These are phyloP conservation scores for Coniochaeta sp. DNA, from an alignment of 2,329 filamentous ascomycete genomes.

Conservation along the genomic window DNA sequence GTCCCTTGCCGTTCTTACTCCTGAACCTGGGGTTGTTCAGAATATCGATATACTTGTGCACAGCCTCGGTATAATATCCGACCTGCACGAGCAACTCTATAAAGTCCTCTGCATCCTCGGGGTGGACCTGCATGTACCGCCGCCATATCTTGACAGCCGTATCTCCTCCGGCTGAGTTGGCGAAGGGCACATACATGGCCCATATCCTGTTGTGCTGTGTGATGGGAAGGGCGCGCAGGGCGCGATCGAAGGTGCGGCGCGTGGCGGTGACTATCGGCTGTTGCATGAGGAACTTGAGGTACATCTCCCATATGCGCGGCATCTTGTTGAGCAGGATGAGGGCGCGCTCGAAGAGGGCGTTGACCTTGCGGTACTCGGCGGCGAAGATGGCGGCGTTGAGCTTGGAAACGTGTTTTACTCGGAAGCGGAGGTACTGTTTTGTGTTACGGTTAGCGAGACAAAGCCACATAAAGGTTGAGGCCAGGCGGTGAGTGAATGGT, in stretches of 20 bases:
- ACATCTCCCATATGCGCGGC: slow-evolving; percentile 98
- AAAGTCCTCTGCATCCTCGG: slow-evolving; percentile 91
- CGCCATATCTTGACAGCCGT: slow-evolving; percentile 93
- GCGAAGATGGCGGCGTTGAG: slow-evolving; percentile 77
- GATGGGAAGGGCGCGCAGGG: slow-evolving; percentile 82
- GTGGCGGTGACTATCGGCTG: slow-evolving; percentile 89
- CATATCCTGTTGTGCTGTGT: slow-evolving; percentile 96
- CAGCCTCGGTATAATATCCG: slow-evolving; percentile 82
- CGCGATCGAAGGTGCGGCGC: slow-evolving; percentile 83
- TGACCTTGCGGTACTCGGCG: slow-evolving; percentile 85
- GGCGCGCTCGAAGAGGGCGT: slow-evolving; percentile 86
- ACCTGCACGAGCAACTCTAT: slow-evolving; percentile 81
- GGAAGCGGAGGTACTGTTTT: slow-evolving; percentile 71
- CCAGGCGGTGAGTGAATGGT: slow-evolving; percentile 1
- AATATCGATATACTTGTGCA: slow-evolving; percentile 84
- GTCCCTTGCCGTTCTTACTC: slow-evolving; percentile 89
- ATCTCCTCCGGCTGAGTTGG: slow-evolving; percentile 80
- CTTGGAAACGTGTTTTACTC: slow-evolving; percentile 71
- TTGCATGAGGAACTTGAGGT: slow-evolving; percentile 79
- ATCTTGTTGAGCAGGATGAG: slow-evolving; percentile 96
- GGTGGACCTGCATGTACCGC: slow-evolving; percentile 94
- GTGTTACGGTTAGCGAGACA: slow-evolving; percentile 10
- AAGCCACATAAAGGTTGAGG: not conserved
- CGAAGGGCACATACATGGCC: slow-evolving; percentile 85
- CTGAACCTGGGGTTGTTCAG: slow-evolving; percentile 85